These are phyloP conservation scores for Toxicodendron radicans DNA, from an alignment of 345 rosid species.

Conservation along the genomic window DNA sequence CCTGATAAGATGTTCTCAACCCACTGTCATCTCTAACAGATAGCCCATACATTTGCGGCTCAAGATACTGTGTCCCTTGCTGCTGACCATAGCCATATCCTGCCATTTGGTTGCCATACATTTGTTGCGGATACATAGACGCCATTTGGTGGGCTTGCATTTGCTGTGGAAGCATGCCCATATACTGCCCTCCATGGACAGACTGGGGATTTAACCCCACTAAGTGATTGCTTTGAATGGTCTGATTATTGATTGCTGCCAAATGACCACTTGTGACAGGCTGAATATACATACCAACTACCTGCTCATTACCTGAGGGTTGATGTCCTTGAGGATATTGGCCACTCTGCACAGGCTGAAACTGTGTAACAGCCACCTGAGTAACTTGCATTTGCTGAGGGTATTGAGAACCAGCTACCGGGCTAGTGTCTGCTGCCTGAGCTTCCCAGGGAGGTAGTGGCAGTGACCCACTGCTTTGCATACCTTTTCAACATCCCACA, in stretches of 20 bases:
- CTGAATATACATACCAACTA: constrained; percentile 62
- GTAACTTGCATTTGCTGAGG: constrained; percentile 59
- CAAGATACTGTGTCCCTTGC: constrained; percentile 59
- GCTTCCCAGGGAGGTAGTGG: constrained; percentile 99
- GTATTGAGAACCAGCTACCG: constrained; percentile 54
- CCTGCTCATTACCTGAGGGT: constrained; percentile 48
- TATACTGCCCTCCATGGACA: constrained; percentile 56
- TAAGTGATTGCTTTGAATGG: constrained; percentile 39
- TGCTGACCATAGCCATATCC: constrained; percentile 78
- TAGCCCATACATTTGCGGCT: constrained; percentile 75
- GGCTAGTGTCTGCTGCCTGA: constrained; percentile 61
- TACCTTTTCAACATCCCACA: constrained; percentile 51
- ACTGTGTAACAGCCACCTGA: constrained; percentile 46
- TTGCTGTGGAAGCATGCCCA: constrained; percentile 56
- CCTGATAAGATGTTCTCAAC: constrained; percentile 48
- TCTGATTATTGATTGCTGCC: constrained; percentile 24
- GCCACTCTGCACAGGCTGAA: constrained; percentile 42
- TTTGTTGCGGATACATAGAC: constrained; percentile 58
- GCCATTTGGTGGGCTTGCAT: constrained; percentile 51
- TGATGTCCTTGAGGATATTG: constrained; percentile 50
- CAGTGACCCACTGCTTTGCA: constrained; percentile 51
- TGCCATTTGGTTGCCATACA: constrained; percentile 63
- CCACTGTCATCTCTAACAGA: constrained; percentile 59
- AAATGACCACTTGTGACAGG: constrained; percentile 43
- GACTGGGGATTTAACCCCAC: constrained; percentile 45